phyloP scores from a whole-genome alignment of 179 eudicot genomes.

The Pouteria campechiana region DNA sequence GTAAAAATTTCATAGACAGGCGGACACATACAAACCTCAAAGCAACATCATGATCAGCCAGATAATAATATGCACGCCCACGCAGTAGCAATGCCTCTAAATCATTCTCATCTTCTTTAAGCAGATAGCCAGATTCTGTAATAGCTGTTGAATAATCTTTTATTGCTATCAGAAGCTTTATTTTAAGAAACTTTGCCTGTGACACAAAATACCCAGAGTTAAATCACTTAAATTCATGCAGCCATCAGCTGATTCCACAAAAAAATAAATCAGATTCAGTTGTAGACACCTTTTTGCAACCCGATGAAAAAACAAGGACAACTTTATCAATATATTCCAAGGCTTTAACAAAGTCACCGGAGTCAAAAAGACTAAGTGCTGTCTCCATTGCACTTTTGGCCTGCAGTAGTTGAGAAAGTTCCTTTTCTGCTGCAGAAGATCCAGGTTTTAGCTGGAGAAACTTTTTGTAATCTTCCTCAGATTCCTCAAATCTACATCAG shows the following conservation, averaged over 20 bases:
- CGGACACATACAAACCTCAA: constrained; percentile 71
- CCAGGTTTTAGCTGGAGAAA: constrained; percentile 66
- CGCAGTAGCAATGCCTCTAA: constrained; percentile 73
- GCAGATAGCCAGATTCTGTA: constrained; percentile 69
- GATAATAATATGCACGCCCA: constrained; percentile 85
- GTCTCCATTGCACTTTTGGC: constrained; percentile 63
- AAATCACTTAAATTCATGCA: background rate
- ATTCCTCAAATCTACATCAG: constrained; percentile 63
- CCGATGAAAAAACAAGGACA: constrained; percentile 87
- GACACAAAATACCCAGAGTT: background rate
- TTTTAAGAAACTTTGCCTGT: constrained; percentile 78
- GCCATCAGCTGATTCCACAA: background rate
- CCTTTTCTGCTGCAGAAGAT: constrained; percentile 68
- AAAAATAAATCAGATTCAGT: background rate
- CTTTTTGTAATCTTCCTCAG: constrained; percentile 59
- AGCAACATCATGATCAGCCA: constrained; percentile 92
- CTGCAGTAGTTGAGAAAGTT: constrained; percentile 81
- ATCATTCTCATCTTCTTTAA: constrained; percentile 79
- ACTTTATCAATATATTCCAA: constrained; percentile 70
- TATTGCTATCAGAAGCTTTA: constrained; percentile 49
- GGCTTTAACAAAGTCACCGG: constrained; percentile 67
- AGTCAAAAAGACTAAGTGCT: constrained; percentile 51
- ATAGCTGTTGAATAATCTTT: constrained; percentile 72
- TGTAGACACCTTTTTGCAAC: constrained; percentile 56
- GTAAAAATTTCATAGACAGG: too few relatives aligned